Evolutionary conservation across 345 rosid genomes (phyloP).

Genomic region (Eucalyptus albens): DNA sequence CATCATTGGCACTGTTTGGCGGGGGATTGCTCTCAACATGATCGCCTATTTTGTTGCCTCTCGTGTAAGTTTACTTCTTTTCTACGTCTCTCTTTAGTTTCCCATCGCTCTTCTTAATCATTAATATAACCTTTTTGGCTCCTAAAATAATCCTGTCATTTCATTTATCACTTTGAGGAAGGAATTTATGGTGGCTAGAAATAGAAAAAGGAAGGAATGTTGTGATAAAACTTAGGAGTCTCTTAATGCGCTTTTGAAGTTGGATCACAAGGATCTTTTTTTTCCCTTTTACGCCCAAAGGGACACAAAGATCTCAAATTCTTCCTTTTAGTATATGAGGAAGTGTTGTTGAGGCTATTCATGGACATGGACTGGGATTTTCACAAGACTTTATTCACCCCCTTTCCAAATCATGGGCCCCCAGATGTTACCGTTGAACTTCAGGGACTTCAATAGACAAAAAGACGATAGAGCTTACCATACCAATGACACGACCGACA

Average conservation of each 20-base stretch:
- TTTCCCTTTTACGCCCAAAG: not conserved
- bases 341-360: not conserved
- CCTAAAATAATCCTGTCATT: not conserved
- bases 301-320: not conserved
- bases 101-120: not conserved
- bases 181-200: not conserved
- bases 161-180: not conserved
- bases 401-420: not conserved
- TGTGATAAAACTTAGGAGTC: not conserved
- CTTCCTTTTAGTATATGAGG: not conserved
- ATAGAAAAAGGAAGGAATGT: not conserved
- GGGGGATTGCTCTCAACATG: conserved; percentile 89
- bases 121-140: not conserved
- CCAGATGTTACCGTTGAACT: not conserved
- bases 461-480: not conserved
- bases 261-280: not conserved
- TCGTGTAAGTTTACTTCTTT: conserved; percentile 29
- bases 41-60: conserved; percentile 86
- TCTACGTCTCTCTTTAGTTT: not conserved
- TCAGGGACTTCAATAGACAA: not conserved
- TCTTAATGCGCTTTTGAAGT: not conserved
- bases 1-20: conserved; percentile 85
- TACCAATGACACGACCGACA: not conserved
- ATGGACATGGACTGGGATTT: not conserved
- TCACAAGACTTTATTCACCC: not conserved